A percentile compares a stretch with the other conserved stretches of the same genome.
Conservation (phyloP, 1,284 basidiomycete species). For the Fomitopsis palustris region DNA sequence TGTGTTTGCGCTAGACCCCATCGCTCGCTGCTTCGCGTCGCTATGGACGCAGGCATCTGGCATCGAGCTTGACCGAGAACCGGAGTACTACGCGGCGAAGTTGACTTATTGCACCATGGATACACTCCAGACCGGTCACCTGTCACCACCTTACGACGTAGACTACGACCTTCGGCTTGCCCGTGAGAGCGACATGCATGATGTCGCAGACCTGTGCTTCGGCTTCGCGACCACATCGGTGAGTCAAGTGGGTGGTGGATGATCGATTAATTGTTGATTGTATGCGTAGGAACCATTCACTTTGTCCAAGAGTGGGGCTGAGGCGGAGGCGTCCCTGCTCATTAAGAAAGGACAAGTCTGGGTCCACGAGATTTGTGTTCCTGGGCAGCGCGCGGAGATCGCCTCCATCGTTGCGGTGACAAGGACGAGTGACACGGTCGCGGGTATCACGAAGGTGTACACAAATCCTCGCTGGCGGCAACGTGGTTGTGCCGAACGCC, state of each 20-base stretch:
- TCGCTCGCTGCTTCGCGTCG: conserved; percentile 46
- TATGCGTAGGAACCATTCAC: conserved; percentile 49
- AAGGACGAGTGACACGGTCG: conserved; percentile 45
- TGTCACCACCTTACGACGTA: conserved; percentile 24
- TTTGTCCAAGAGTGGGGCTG: conserved; percentile 39
- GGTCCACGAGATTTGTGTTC: conserved; percentile 47
- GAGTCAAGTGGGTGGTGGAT: conserved; percentile 23
- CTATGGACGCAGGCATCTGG: conserved; percentile 45
- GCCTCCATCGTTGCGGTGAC: conserved; percentile 67
- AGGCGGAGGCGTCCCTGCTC: conserved; percentile 47
- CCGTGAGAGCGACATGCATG: conserved; percentile 35
- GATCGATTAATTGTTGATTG: conserved; percentile 6
- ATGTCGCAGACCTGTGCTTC: conserved; percentile 46
- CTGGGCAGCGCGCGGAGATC: conserved; percentile 31
- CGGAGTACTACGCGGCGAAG: conserved; percentile 59
- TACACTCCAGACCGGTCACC: conserved; percentile 34
- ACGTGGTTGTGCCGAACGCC: conserved; percentile 51
- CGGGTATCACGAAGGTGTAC: conserved; percentile 65
- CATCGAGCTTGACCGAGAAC: conserved; percentile 32
- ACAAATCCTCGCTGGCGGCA: conserved; percentile 50
- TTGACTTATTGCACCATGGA: conserved; percentile 49
- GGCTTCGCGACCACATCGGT: conserved; percentile 58
- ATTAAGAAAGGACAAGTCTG: conserved; percentile 50
- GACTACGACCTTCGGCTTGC: conserved; percentile 42
- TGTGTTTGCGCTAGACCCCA: conserved; percentile 51